Percentiles rank a stretch among this genome's conserved stretches.
These are phyloP conservation scores for Gonapodya sp. DNA, from an alignment of 192 early-diverging fungal species.

Conservation along the genomic window DNA sequence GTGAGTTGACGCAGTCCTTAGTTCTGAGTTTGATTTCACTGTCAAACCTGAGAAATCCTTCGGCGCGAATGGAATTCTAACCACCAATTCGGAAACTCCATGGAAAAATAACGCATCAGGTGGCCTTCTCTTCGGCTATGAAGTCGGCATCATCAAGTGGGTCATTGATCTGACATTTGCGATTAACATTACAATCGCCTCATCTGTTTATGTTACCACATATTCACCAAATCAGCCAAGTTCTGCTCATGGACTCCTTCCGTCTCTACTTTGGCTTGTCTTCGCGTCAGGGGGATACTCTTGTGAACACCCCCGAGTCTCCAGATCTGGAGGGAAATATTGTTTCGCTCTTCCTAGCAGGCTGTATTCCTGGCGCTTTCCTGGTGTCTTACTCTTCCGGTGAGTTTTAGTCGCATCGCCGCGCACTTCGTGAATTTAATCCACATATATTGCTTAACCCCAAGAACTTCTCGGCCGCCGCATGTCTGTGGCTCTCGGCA, in stretches of 20 bases:
- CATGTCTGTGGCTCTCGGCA: background rate
- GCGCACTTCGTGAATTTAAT: too few species aligned
- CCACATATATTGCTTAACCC: background rate
- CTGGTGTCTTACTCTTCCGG: background rate
- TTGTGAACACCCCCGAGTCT: background rate
- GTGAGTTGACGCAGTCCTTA: too few species aligned
- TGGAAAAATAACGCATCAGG: too few species aligned
- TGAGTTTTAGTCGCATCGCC: background rate
- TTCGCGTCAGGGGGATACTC: background rate
- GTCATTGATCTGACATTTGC: background rate
- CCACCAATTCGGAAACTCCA: too few species aligned
- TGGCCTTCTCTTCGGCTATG: constrained; percentile 19
- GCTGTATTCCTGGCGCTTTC: constrained; percentile 14
- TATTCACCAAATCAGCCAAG: background rate
- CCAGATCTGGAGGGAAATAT: constrained; percentile 3
- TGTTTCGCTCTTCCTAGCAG: constrained; percentile 13
- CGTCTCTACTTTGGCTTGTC: constrained; percentile 4
- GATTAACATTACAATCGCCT: background rate
- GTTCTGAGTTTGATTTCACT: too few species aligned
- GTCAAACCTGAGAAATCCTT: too few species aligned
- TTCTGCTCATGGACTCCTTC: constrained; percentile 8
- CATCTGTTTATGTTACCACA: background rate
- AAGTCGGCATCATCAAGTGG: constrained; percentile 17
- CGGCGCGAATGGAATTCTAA: too few species aligned
- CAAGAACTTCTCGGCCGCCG: background rate